These are phyloP conservation scores for Globisporangium okanoganense DNA, from an alignment of 352 stramenopile species.

Conservation along the genomic window DNA sequence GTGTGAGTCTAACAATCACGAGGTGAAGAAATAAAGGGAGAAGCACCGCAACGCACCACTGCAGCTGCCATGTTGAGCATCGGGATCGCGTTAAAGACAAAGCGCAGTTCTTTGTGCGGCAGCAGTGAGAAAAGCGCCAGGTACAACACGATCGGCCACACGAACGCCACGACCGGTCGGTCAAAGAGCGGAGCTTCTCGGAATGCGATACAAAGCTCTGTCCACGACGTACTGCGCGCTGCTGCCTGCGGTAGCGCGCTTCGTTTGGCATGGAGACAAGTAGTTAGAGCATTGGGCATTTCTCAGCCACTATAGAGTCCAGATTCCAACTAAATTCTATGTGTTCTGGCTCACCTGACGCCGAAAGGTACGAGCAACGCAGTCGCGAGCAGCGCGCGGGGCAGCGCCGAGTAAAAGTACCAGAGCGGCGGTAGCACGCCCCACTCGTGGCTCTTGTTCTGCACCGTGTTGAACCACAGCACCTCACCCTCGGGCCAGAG, in stretches of 20 bases:
- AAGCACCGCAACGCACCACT: slow-evolving; percentile 41
- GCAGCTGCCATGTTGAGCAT: slow-evolving; percentile 94
- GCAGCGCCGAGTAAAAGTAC: slow-evolving; percentile 96
- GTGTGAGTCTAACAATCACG: no score
- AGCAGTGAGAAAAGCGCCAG: slow-evolving; percentile 94
- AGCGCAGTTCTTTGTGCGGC: slow-evolving; percentile 98
- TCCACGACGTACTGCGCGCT: slow-evolving; percentile 36
- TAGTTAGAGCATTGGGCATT: background rate
- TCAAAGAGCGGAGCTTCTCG: slow-evolving; percentile 44
- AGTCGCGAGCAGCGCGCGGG: slow-evolving; percentile 83
- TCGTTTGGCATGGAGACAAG: background rate
- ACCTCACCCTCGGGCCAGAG: slow-evolving; percentile 98
- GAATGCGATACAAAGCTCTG: slow-evolving; percentile 31
- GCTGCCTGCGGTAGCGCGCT: slow-evolving; percentile 46
- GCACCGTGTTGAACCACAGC: slow-evolving; percentile 95
- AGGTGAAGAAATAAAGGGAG: no score
- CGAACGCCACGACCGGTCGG: slow-evolving; percentile 42
- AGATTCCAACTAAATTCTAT: background rate
- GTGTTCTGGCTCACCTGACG: slow-evolving; percentile 64
- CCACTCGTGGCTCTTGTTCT: slow-evolving; percentile 98
- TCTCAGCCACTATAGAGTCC: background rate
- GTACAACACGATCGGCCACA: slow-evolving; percentile 83
- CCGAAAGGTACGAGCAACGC: slow-evolving; percentile 81
- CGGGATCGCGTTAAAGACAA: slow-evolving; percentile 96
- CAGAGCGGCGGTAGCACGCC: slow-evolving; percentile 94